phyloP scores from a whole-genome alignment of 2,329 filamentous ascomycete species.

The Fusarium domesticum region DNA sequence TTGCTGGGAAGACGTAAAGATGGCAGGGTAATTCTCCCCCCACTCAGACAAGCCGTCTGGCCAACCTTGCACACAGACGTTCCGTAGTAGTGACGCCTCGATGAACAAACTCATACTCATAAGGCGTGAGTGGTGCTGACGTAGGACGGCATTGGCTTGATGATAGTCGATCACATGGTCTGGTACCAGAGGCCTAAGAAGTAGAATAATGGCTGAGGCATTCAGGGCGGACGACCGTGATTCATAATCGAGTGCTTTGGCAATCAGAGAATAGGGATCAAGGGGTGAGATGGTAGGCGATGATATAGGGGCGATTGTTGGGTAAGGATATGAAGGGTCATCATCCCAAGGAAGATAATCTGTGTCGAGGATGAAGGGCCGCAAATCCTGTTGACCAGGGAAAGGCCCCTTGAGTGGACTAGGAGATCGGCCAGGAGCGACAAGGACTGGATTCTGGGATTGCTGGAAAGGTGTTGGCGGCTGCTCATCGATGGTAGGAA shows the following conservation, averaged over 20 bases:
- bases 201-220: conserved; percentile 58
- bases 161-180: conserved; percentile 52
- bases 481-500: conserved; percentile 12
- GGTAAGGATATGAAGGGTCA: conserved; percentile 55
- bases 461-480: conserved; percentile 3
- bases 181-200: conserved; percentile 57
- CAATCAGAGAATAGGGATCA: conserved; percentile 53
- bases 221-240: conserved; percentile 54
- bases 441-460: conserved; percentile 7
- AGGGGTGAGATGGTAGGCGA: conserved; percentile 40
- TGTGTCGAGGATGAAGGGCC: conserved; percentile 48
- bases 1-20: conserved; percentile 54
- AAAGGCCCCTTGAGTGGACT: conserved; percentile 28
- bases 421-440: conserved; percentile 13
- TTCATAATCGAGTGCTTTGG: conserved; percentile 55
- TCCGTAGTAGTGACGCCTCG: conserved; percentile 59
- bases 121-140: conserved; percentile 59
- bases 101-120: conserved; percentile 58
- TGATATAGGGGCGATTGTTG: conserved; percentile 19
- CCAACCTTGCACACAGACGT: conserved; percentile 58
- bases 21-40: conserved; percentile 53
- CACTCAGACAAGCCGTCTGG: conserved; percentile 49
- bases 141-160: conserved; percentile 55
- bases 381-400: conserved; percentile 38
- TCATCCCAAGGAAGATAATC: conserved; percentile 59